Conservation (phyloP, 768 basidiomycete species). For the Macrolepiota dolichaula region DNA sequence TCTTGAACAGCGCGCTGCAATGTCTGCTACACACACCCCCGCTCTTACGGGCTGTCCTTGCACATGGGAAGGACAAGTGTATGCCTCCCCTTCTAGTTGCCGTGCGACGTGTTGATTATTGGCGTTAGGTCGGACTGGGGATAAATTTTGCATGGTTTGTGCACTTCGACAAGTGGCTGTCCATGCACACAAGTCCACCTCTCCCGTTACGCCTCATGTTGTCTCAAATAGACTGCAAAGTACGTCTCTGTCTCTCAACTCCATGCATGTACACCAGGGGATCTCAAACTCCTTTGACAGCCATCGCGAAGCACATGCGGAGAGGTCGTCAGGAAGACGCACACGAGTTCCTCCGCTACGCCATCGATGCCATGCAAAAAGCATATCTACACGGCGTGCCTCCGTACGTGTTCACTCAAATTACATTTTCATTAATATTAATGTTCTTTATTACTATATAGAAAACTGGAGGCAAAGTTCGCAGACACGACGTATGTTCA, state of each 20-base stretch:
- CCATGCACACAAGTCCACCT: slow-evolving; percentile 44
- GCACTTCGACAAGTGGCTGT: slow-evolving; percentile 54
- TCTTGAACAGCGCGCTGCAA: slow-evolving; percentile 92
- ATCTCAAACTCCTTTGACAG: slow-evolving; percentile 35
- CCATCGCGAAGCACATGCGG: slow-evolving; percentile 88
- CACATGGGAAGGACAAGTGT: slow-evolving; percentile 60
- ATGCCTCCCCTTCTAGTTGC: slow-evolving; percentile 28
- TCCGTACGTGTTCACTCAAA: slow-evolving; percentile 45
- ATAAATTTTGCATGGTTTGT: slow-evolving; percentile 82
- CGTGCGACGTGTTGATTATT: background rate
- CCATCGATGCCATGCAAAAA: slow-evolving; percentile 88
- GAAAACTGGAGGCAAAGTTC: slow-evolving; percentile 66
- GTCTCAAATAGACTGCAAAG: slow-evolving; percentile 72
- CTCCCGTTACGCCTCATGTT: slow-evolving; percentile 57
- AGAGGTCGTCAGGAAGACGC: slow-evolving; percentile 95
- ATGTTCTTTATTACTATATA: slow-evolving; percentile 22
- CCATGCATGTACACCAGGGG: background rate
- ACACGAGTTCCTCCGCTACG: slow-evolving; percentile 95
- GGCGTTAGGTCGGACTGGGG: slow-evolving; percentile 32
- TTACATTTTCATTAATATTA: background rate
- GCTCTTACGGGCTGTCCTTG: slow-evolving; percentile 58
- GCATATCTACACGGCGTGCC: slow-evolving; percentile 70
- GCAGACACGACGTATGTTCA: slow-evolving; percentile 93
- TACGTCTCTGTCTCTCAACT: slow-evolving; percentile 28
- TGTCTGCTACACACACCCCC: slow-evolving; percentile 92